Conservation (phyloP, 345 rosid genomes). For the Reutealis trisperma region DNA sequence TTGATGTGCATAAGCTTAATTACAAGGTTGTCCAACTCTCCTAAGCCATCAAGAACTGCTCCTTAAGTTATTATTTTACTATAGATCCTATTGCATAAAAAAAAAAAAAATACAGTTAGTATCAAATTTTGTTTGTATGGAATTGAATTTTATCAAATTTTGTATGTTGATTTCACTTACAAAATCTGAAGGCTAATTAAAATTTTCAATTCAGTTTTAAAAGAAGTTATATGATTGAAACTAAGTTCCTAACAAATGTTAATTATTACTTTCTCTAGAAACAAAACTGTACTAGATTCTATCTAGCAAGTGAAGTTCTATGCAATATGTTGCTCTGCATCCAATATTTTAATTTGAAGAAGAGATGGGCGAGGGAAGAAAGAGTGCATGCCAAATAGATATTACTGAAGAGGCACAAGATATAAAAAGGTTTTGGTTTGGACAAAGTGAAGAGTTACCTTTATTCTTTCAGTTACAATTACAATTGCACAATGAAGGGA, state of each 20-base stretch:
- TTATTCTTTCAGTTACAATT: no score
- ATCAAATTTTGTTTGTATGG: neutral
- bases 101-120: constrained; percentile 1
- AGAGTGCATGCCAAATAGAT: no score
- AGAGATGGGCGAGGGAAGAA: no score
- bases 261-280: constrained; percentile 7
- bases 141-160: no score
- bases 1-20: constrained; percentile 31
- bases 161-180: constrained; percentile 57
- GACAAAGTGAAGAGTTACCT: no score
- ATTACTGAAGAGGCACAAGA: no score
- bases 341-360: no score
- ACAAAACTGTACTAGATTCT: neutral
- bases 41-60: constrained; percentile 67
- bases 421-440: no score
- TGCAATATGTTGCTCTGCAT: no score
- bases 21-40: constrained; percentile 73
- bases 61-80: constrained; percentile 78
- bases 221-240: constrained; percentile 68
- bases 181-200: constrained; percentile 72
- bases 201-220: constrained; percentile 61
- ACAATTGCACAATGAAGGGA: no score
- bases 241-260: constrained; percentile 65
- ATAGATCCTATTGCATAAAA: constrained; percentile 60
- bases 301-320: no score